Conservation (phyloP, 2,329 filamentous ascomycete species). For the Alternaria novae-zelandiae region DNA sequence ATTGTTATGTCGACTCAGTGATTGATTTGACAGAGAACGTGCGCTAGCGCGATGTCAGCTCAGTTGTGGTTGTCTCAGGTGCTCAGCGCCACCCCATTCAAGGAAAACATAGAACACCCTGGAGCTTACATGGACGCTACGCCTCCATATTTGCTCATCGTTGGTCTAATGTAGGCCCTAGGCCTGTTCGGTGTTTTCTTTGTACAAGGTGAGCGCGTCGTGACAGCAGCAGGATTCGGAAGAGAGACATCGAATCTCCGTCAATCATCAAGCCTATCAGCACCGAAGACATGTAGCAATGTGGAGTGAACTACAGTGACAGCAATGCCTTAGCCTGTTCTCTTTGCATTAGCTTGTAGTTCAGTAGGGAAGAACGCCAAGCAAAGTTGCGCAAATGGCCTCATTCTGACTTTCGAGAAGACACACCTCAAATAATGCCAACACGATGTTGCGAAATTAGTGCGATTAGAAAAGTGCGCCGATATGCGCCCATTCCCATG, state of each 20-base stretch:
- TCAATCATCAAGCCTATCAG: neutral
- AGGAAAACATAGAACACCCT: too few relatives aligned
- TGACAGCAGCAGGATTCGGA: neutral
- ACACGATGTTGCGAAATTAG: neutral
- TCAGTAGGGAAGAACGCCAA: neutral
- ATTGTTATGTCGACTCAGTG: neutral
- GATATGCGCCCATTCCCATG: slow-evolving; percentile 1
- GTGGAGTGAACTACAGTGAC: neutral
- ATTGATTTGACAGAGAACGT: neutral
- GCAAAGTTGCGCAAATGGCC: slow-evolving; percentile 9
- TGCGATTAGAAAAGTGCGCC: neutral
- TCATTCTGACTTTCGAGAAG: neutral
- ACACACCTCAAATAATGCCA: neutral
- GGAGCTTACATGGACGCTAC: too few relatives aligned
- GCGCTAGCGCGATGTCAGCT: neutral
- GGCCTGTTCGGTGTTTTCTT: too few relatives aligned
- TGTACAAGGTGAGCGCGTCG: neutral
- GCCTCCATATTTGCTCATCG: too few relatives aligned
- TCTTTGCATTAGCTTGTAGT: neutral
- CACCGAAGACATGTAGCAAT: neutral
- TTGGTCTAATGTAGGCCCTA: too few relatives aligned
- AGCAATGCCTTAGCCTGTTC: neutral
- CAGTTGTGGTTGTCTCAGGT: neutral
- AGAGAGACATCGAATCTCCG: neutral
- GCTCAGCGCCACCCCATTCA: neutral